These are phyloP conservation scores for Aspergillus terreus DNA, from an alignment of 2,329 filamentous ascomycete genomes.

Conservation along the genomic window DNA sequence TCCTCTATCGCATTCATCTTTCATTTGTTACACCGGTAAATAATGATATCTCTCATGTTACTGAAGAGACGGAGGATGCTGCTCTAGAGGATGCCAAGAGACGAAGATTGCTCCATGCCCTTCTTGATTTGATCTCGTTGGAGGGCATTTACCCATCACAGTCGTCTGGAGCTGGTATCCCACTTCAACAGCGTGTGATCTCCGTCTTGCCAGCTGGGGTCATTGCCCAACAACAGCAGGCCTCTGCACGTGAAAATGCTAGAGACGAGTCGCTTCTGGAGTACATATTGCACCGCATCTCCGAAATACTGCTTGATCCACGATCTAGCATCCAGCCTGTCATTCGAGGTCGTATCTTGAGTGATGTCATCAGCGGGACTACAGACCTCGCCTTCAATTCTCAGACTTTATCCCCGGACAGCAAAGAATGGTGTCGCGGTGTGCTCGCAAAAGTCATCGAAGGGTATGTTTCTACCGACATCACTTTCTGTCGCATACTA, in stretches of 20 bases:
- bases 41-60: conserved; percentile 1
- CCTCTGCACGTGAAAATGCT: conserved; percentile 14
- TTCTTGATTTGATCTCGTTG: conserved; percentile 42
- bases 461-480: conserved; percentile 24
- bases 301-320: conserved; percentile 29
- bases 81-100: conserved; percentile 40
- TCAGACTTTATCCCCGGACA: conserved; percentile 10
- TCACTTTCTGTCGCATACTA: conserved; percentile 6
- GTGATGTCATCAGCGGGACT: conserved; percentile 38
- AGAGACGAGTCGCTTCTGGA: conserved; percentile 29
- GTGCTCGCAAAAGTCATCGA: conserved; percentile 30
- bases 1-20: conserved; percentile 32
- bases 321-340: conserved; percentile 36
- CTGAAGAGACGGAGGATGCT: conserved; percentile 21
- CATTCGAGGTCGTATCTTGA: conserved; percentile 37
- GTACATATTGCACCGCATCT: conserved; percentile 25
- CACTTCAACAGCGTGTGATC: conserved; percentile 41
- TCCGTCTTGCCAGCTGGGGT: conserved; percentile 42
- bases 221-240: conserved; percentile 33
- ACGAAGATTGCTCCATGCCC: conserved; percentile 36
- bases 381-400: conserved; percentile 40
- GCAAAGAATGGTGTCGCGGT: conserved; percentile 17
- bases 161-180: conserved; percentile 41
- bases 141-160: conserved; percentile 45
- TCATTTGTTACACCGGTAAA: conserved; percentile 28